Conservation (phyloP, 2,329 filamentous ascomycete species). For the Pseudopyricularia cyperi region DNA sequence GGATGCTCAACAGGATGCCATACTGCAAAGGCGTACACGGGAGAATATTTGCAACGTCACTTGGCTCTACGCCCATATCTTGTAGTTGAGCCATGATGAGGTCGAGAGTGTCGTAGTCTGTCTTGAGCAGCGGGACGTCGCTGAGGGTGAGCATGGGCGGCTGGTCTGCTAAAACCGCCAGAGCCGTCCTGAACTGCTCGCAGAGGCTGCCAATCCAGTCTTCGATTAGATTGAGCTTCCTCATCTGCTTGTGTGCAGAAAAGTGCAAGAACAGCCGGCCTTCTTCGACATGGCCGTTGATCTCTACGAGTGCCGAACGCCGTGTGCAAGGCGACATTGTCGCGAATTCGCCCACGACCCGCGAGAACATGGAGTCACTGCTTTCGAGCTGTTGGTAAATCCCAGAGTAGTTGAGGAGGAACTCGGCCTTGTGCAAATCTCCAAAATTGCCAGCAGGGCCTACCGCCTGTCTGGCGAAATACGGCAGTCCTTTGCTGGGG, state of each 20-base stretch:
- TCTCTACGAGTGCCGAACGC: not conserved
- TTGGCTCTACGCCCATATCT: not conserved
- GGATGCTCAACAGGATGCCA: constrained; percentile 5
- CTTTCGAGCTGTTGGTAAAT: not conserved
- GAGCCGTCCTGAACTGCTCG: not conserved
- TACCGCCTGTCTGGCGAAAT: not conserved
- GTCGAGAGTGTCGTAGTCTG: not conserved
- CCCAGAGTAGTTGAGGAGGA: not conserved
- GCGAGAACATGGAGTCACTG: not conserved
- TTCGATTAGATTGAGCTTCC: not conserved
- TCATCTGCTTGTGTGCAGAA: not conserved
- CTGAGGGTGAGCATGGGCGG: not conserved
- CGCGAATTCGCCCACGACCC: not conserved
- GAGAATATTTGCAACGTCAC: constrained; percentile 24
- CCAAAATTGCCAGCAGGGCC: not conserved
- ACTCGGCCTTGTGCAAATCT: not conserved
- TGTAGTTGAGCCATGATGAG: not conserved
- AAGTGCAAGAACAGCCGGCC: not conserved
- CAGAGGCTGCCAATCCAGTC: not conserved
- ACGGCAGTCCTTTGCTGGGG: not conserved
- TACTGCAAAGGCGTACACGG: constrained; percentile 22
- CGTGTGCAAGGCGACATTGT: not conserved
- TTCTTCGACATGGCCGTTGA: not conserved
- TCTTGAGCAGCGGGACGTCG: not conserved
- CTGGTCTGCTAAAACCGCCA: not conserved